Base-by-base conservation (phyloP, 768 basidiomycete genomes). In the Russula sp. region DNA sequence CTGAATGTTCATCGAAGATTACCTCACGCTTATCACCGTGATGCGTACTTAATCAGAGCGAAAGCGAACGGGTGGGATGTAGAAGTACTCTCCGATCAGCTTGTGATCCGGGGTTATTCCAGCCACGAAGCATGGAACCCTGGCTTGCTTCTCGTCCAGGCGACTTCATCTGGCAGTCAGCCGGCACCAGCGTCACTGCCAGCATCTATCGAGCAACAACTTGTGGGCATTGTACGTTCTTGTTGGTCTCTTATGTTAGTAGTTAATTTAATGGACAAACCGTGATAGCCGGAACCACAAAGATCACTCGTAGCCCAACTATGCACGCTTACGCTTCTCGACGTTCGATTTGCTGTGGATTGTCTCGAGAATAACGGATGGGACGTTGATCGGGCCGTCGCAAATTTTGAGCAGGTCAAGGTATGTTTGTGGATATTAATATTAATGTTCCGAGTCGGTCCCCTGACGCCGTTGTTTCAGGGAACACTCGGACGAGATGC, bases 321-420 rank as follows among this genome's bases (percentile, higher is more conserved):
- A 35, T 84, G 84, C 68, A 77, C 82, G 54, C 80, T 82, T 61
- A 98, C 96, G 0, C 81, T 85, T 22, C 78, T 99, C 70, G 97
- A 90, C 64, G 82, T 83, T 16, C 80, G 83, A 68, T 96, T 84
- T 70, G 83, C 93, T 6, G 76, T 88, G n/a, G 86, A 97, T 63
- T 98, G 96, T 71, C 74, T 98, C 63, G 78, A 83, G 68, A 86
- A 85, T 54, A 97, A 95, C 71, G 84, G 77, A 8, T 98, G 94
- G 94, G 84, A 94, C 71, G 69, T 90, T 55, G 84, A 85, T 50
- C 79, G 81, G 62, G 97, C 97, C 0, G 70, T 93, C 31, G 80
- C 81, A 55, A 95, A 96, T 71, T 98, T 94, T 74, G 85, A 93
- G 70, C 81, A 89, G 72, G 89, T 98, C 69, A 90, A 89, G 83